These are phyloP conservation scores for sorghum (Sorghum bicolor) DNA, from an alignment of 176 grass and related monocot species.

Conservation along the genomic window Sorghum_bicolor_NCBIv3 NC_012876.2:42763501-42764000, in stretches of 20 bases:
- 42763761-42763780: slow-evolving; percentile 69
- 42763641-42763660: slow-evolving; percentile 73
- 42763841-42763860: background rate
- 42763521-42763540: background rate
- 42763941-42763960: background rate
- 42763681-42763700: slow-evolving; percentile 47
- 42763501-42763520: background rate
- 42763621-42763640: slow-evolving; percentile 83
- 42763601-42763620: slow-evolving; percentile 86
- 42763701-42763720: slow-evolving; percentile 51
- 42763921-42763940: background rate
- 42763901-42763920: slow-evolving; percentile 6
- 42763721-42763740: slow-evolving; percentile 61
- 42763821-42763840: slow-evolving; percentile 1
- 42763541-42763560: background rate
- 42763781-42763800: slow-evolving; percentile 61
- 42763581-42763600: slow-evolving; percentile 76
- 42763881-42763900: background rate
- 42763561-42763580: slow-evolving; percentile 40
- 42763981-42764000: slow-evolving; percentile 1
- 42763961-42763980: background rate
- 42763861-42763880: background rate
- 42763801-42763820: slow-evolving; percentile 9
- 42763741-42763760: slow-evolving; percentile 47
- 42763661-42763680: slow-evolving; percentile 69